Conservation (phyloP, 2,329 filamentous ascomycete species). For the Aspergillus pseudotamarii region DNA sequence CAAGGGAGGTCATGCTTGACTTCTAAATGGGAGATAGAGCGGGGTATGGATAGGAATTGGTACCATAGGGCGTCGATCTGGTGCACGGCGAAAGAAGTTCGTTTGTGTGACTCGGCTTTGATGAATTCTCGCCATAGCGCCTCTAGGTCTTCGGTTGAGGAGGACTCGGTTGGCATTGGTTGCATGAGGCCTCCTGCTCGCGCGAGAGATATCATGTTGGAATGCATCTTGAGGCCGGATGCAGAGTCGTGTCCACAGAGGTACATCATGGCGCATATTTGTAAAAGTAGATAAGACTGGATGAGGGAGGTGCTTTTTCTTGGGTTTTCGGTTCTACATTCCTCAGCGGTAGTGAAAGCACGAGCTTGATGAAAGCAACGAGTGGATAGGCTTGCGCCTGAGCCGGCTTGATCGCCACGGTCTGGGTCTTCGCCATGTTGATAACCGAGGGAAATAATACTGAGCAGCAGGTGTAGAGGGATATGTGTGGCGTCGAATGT, state of each 20-base stretch:
- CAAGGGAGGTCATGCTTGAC: slow-evolving; percentile 50
- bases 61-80: slow-evolving; percentile 51
- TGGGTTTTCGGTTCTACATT: slow-evolving; percentile 17
- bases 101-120: slow-evolving; percentile 43
- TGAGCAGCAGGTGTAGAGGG: slow-evolving; percentile 33
- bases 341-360: slow-evolving; percentile 24
- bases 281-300: slow-evolving; percentile 44
- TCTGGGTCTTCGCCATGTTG: slow-evolving; percentile 45
- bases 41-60: slow-evolving; percentile 40
- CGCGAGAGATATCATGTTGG: slow-evolving; percentile 44
- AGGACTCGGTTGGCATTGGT: slow-evolving; percentile 21
- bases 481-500: slow-evolving; percentile 36
- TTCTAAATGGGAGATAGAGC: slow-evolving; percentile 41
- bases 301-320: slow-evolving; percentile 32
- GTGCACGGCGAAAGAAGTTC: slow-evolving; percentile 47
- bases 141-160: slow-evolving; percentile 36
- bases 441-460: slow-evolving; percentile 43
- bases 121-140: slow-evolving; percentile 45
- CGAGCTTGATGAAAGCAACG: slow-evolving; percentile 40
- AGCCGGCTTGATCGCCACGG: slow-evolving; percentile 24
- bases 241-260: slow-evolving; percentile 41
- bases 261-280: slow-evolving; percentile 50
- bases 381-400: slow-evolving; percentile 32
- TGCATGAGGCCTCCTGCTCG: slow-evolving; percentile 42
- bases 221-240: slow-evolving; percentile 44